A percentile compares a stretch with the other conserved stretches of the same genome.
Evolutionary conservation across 331 rosid genomes (phyloP).

Genomic region (Pyrus hybrid): DNA sequence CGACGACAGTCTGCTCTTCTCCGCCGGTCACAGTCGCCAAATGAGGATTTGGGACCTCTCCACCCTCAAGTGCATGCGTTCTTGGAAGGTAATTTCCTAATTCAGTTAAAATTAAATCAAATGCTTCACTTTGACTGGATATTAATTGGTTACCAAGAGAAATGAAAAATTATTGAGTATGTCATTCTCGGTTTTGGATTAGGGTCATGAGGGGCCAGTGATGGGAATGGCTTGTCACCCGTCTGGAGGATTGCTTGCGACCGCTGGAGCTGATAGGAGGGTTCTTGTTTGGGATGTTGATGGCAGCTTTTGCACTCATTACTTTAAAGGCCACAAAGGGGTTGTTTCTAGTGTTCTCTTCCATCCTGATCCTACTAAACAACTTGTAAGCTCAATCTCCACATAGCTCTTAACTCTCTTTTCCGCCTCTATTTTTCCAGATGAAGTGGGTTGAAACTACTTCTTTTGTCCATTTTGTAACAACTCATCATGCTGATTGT

Average conservation of each 20-base stretch:
- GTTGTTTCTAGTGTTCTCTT: constrained; percentile 73
- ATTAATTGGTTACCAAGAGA: not conserved
- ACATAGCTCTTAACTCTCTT: not conserved
- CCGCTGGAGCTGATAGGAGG: constrained; percentile 90
- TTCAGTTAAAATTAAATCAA: not conserved
- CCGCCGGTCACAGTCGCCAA: constrained; percentile 74
- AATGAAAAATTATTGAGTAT: not conserved
- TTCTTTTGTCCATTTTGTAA: not conserved
- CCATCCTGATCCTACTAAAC: constrained; percentile 68
- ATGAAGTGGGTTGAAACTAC: not conserved
- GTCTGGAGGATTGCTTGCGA: constrained; percentile 87
- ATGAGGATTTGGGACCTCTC: constrained; percentile 85
- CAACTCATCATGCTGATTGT: constrained; percentile 14
- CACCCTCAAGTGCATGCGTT: constrained; percentile 58
- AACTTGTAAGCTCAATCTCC: constrained; percentile 46
- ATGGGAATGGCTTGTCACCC: constrained; percentile 84
- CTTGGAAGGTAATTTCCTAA: constrained; percentile 69
- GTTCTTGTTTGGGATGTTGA: constrained; percentile 93
- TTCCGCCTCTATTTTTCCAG: not conserved
- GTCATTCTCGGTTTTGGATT: not conserved
- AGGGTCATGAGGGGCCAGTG: constrained; percentile 95
- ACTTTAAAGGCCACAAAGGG: constrained; percentile 76
- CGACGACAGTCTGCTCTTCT: constrained; percentile 56
- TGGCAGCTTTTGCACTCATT: constrained; percentile 88
- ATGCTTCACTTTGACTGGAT: not conserved